A percentile compares a stretch with the other conserved stretches of the same genome.
These are phyloP conservation scores for Salix purpurea DNA, from an alignment of 345 rosid genomes.

Conservation along the genomic window DNA sequence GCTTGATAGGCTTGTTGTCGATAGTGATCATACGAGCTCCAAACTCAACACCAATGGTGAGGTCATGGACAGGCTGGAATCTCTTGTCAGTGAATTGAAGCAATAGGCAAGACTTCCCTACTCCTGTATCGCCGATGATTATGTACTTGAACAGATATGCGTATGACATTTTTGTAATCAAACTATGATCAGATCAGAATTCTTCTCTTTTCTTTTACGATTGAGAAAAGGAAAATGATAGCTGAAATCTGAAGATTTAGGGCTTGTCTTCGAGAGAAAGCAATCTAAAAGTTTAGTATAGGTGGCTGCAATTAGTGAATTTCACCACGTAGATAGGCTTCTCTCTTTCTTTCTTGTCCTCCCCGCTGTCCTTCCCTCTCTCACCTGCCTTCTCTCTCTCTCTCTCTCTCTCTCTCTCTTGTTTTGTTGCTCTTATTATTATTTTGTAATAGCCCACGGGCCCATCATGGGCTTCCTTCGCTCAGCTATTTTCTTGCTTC, in stretches of 20 bases:
- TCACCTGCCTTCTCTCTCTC: background rate
- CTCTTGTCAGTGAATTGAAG: slow-evolving; percentile 97
- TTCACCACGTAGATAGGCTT: too few species aligned
- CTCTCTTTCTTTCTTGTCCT: background rate
- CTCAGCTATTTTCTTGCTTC: too few species aligned
- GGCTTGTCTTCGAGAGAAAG: too few species aligned
- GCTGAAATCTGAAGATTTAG: too few species aligned
- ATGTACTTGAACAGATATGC: slow-evolving; percentile 96
- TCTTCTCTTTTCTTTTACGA: too few species aligned
- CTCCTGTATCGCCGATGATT: slow-evolving; percentile 98
- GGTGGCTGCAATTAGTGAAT: too few species aligned
- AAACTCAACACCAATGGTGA: slow-evolving; percentile 91
- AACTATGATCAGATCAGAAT: too few species aligned
- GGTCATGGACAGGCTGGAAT: slow-evolving; percentile 95
- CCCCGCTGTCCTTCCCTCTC: background rate
- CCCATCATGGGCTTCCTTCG: background rate
- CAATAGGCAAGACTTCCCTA: slow-evolving; percentile 93
- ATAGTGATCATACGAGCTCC: slow-evolving; percentile 97
- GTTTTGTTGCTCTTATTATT: background rate
- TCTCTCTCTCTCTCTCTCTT: background rate
- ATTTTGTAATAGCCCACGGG: background rate
- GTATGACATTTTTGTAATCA: slow-evolving; percentile 51
- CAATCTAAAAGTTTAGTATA: too few species aligned
- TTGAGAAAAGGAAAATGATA: too few species aligned
- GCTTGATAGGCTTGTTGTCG: slow-evolving; percentile 88